phyloP scores from a whole-genome alignment of 2,329 filamentous ascomycete species.

The Alternaria incomplexa region DNA sequence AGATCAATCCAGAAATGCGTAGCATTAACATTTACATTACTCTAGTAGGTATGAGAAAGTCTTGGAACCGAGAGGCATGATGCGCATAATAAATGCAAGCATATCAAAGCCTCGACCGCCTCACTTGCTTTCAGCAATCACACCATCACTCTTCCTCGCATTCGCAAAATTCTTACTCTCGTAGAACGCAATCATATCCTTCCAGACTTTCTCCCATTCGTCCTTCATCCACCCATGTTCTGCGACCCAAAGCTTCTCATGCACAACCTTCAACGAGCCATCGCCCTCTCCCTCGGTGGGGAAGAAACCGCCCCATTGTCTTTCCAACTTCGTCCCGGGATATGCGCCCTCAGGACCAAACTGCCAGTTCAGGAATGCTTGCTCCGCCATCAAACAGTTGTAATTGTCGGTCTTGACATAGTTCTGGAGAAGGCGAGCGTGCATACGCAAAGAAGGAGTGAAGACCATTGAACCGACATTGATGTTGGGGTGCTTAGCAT shows the following conservation, averaged over 20 bases:
- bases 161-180: constrained; percentile 25
- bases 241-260: constrained; percentile 43
- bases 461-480: constrained; percentile 45
- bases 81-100: neutral
- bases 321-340: constrained; percentile 29
- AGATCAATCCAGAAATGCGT: neutral
- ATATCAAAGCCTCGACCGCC: neutral
- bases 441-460: constrained; percentile 36
- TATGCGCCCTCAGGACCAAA: constrained; percentile 37
- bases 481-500: constrained; percentile 23
- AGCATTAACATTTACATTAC: neutral
- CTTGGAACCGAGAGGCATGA: neutral
- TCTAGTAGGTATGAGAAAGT: neutral
- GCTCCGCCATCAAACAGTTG: constrained; percentile 40
- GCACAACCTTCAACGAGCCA: constrained; percentile 39
- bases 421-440: constrained; percentile 40
- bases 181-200: constrained; percentile 36
- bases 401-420: constrained; percentile 40
- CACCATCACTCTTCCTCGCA: constrained; percentile 18
- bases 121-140: neutral
- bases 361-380: constrained; percentile 45
- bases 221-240: constrained; percentile 26
- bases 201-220: constrained; percentile 35
- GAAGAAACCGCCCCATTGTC: constrained; percentile 40
- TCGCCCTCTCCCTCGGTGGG: constrained; percentile 27